phyloP scores from a whole-genome alignment of 2,329 filamentous ascomycete genomes.

The Xylaria sp. region DNA sequence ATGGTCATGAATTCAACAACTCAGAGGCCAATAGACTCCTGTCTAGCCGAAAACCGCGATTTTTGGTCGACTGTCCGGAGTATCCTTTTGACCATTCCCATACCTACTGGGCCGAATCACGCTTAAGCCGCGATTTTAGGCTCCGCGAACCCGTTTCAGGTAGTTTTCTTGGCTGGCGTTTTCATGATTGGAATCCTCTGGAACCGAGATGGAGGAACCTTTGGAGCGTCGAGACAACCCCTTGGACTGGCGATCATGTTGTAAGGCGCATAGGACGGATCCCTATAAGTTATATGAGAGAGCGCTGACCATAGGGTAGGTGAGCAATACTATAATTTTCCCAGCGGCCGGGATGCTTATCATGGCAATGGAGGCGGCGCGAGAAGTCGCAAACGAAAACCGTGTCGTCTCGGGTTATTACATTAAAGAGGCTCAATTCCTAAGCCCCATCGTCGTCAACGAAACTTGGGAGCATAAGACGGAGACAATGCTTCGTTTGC shows the following conservation, averaged over 20 bases:
- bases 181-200: conserved; percentile 46
- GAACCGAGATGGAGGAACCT: conserved; percentile 58
- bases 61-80: conserved; percentile 23
- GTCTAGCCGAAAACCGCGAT: conserved; percentile 29
- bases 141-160: conserved; percentile 39
- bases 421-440: conserved; percentile 49
- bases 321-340: conserved; percentile 48
- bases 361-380: conserved; percentile 54
- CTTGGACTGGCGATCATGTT: conserved; percentile 61
- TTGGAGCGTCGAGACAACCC: conserved; percentile 53
- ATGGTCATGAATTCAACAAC: conserved; percentile 37
- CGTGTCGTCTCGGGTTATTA: conserved; percentile 44
- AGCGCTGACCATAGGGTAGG: conserved; percentile 35
- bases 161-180: conserved; percentile 47
- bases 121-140: conserved; percentile 7
- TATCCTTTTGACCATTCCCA: conserved; percentile 11
- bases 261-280: conserved; percentile 43
- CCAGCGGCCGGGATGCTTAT: conserved; percentile 53
- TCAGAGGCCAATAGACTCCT: background rate
- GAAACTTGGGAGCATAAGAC: conserved; percentile 47
- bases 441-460: conserved; percentile 49
- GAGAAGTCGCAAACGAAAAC: conserved; percentile 41
- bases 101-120: conserved; percentile 1
- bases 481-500: conserved; percentile 50
- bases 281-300: background rate